These are phyloP conservation scores for Mortierella claussenii DNA, from an alignment of 192 early-diverging fungal genomes.

Conservation along the genomic window DNA sequence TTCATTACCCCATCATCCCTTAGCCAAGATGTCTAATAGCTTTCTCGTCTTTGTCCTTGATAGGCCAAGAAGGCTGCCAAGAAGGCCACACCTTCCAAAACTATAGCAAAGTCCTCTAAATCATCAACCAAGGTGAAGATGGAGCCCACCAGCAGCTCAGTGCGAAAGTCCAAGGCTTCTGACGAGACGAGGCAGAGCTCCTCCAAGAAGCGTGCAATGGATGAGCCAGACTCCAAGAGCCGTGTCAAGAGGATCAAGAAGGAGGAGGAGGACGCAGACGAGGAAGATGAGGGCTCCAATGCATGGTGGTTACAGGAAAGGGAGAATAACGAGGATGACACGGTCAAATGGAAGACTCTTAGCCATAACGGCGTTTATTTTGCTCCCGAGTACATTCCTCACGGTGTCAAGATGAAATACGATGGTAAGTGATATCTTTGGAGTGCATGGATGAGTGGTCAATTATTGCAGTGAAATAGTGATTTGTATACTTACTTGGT, in stretches of 20 bases:
- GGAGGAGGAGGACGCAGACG: slow-evolving; percentile 39
- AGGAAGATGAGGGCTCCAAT: slow-evolving; percentile 58
- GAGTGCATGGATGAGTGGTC: not conserved
- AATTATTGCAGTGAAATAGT: not conserved
- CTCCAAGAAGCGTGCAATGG: slow-evolving; percentile 46
- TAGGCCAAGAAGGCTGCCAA: slow-evolving; percentile 41
- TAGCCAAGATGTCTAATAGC: not conserved
- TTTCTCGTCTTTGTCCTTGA: not conserved
- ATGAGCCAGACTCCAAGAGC: slow-evolving; percentile 25
- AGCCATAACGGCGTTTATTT: slow-evolving; percentile 91
- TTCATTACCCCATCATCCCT: too few relatives aligned
- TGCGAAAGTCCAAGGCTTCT: slow-evolving; percentile 12
- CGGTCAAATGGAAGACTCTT: slow-evolving; percentile 88
- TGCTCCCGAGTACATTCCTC: slow-evolving; percentile 90
- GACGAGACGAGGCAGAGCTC: slow-evolving; percentile 9
- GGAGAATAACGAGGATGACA: slow-evolving; percentile 66
- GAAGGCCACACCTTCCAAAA: slow-evolving; percentile 28
- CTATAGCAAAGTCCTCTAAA: slow-evolving; percentile 20
- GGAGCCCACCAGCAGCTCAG: slow-evolving; percentile 8
- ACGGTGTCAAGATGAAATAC: slow-evolving; percentile 90
- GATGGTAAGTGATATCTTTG: slow-evolving; percentile 61
- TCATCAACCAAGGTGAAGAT: slow-evolving; percentile 33
- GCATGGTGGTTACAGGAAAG: slow-evolving; percentile 78
- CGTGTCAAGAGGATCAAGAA: slow-evolving; percentile 42
- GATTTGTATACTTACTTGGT: too few relatives aligned